Conservation (phyloP, 1,284 basidiomycete genomes). For the Rhodotorula sp. region DNA sequence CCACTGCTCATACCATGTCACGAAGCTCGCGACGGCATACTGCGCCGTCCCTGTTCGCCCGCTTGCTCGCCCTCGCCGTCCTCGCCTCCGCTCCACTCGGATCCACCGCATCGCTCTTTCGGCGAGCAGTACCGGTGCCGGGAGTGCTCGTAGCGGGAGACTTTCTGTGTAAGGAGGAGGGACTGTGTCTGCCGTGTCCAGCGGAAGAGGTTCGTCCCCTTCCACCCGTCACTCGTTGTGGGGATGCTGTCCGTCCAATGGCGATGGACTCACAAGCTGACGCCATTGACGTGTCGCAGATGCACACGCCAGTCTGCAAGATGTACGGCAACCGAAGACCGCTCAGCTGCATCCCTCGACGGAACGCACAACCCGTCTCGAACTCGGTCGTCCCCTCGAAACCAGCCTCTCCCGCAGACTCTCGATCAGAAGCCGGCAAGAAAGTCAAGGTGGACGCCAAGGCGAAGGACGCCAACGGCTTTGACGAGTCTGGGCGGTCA, state of each 20-base stretch:
- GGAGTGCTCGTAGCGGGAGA: conserved; percentile 23
- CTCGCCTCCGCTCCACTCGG: neutral
- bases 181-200: conserved; percentile 27
- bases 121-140: neutral
- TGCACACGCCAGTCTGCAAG: conserved; percentile 24
- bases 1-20: too few species aligned
- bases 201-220: conserved; percentile 11
- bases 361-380: neutral
- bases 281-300: neutral
- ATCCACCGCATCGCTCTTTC: neutral
- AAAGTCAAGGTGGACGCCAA: too few species aligned
- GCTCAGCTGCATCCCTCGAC: conserved; percentile 16
- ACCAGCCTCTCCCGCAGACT: neutral
- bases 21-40: too few species aligned
- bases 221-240: neutral
- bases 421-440: neutral
- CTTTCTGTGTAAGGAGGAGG: conserved; percentile 21
- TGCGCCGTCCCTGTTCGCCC: neutral
- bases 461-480: neutral
- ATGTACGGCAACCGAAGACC: conserved; percentile 28
- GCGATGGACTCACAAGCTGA: neutral
- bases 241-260: too few species aligned
- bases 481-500: neutral
- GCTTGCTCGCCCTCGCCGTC: neutral
- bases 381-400: neutral